A percentile compares a stretch with the other conserved stretches of the same genome.
Evolutionary conservation across 306 rosid genomes (phyloP).

Genomic region (Rosa lucieae): DNA sequence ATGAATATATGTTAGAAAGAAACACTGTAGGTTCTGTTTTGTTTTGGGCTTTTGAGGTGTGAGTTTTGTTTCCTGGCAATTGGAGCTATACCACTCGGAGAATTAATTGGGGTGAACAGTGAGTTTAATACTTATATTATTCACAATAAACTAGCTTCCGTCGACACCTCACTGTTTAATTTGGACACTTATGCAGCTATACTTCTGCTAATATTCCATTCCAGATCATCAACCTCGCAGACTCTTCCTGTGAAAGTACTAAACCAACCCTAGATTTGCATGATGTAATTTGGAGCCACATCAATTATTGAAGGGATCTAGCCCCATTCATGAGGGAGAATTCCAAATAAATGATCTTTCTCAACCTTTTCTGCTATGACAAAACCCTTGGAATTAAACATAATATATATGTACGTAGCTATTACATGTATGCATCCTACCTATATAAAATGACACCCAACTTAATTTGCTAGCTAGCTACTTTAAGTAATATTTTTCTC

Average conservation of each 20-base stretch:
- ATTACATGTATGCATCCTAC: background rate
- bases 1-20: constrained; percentile 35
- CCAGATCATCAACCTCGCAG: constrained; percentile 26
- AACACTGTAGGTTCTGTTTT: constrained; percentile 57
- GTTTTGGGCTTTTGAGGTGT: constrained; percentile 72
- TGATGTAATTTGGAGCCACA: constrained; percentile 10
- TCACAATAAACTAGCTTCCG: constrained; percentile 32
- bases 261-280: constrained; percentile 29
- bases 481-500: background rate
- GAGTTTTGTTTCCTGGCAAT: constrained; percentile 65
- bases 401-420: background rate
- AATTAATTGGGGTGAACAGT: constrained; percentile 33
- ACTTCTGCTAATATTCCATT: constrained; percentile 38
- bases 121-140: constrained; percentile 23
- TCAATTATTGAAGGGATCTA: constrained; percentile 16
- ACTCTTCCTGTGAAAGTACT: constrained; percentile 27
- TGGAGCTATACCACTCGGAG: constrained; percentile 54
- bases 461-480: background rate
- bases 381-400: background rate
- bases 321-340: background rate
- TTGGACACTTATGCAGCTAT: constrained; percentile 57
- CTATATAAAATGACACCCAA: background rate
- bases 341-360: background rate
- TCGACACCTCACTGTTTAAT: constrained; percentile 37
- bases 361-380: constrained; percentile 7